These are phyloP conservation scores for Vararia minispora DNA, from an alignment of 768 basidiomycete species.

Conservation along the genomic window DNA sequence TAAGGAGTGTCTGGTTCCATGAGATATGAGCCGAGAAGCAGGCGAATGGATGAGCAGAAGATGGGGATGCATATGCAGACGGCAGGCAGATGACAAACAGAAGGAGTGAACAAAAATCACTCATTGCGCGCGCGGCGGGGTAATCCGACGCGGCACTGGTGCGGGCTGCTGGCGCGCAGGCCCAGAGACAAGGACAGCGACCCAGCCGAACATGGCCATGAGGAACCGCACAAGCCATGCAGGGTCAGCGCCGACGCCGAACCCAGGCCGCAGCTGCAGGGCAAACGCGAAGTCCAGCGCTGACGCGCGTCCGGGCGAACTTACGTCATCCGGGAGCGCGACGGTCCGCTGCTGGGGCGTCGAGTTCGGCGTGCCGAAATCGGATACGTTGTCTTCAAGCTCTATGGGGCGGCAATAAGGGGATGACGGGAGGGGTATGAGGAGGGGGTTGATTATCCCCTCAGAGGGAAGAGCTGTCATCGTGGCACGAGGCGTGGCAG, in stretches of 20 bases:
- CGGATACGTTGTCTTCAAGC: constrained; percentile 11
- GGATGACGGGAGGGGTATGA: constrained; percentile 12
- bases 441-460: constrained; percentile 7
- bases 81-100: no score
- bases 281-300: constrained; percentile 58
- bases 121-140: no score
- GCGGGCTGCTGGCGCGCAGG: no score
- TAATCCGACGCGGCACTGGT: no score
- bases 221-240: constrained; percentile 74
- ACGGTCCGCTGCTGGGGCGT: constrained; percentile 10
- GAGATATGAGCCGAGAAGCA: no score
- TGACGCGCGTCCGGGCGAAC: constrained; percentile 22
- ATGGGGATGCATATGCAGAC: no score
- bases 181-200: constrained; percentile 39
- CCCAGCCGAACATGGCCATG: constrained; percentile 75
- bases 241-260: constrained; percentile 60
- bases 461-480: constrained; percentile 10
- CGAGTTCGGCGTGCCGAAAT: constrained; percentile 1
- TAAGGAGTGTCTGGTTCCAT: no score
- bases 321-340: constrained; percentile 28
- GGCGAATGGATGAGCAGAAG: no score
- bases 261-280: constrained; percentile 66
- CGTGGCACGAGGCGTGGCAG: not conserved
- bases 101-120: no score
- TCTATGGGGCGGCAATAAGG: constrained; percentile 15